Base-by-base conservation (phyloP, 148 eudicot genomes). In the Polygonum maritimum region DNA sequence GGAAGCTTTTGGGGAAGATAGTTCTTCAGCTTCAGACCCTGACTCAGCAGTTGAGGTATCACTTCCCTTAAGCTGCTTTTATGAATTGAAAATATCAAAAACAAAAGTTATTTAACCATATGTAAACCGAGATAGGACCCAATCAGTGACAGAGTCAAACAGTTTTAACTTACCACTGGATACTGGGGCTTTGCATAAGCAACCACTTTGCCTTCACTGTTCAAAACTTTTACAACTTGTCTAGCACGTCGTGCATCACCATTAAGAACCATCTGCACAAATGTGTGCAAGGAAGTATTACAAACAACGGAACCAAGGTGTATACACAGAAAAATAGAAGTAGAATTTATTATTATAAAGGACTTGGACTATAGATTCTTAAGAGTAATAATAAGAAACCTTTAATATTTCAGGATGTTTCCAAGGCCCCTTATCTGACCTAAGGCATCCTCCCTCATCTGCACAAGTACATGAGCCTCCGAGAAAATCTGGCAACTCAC, bases 11-110 rank as follows among this genome's bases (percentile, higher is more conserved):
- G 98, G 97, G 3, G 97, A 90, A 78, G 90, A 87, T 75, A 94
- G 86, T 83, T 94, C 98, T 88, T 94, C 98, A 69, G 96, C 97
- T 86, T 94, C 98, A 81, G 98, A 94, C 62, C 98, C 98, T 22
- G 98, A 94, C 78, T 94, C 98, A 4, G 92, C 97, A 58, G 98
- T 88, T 70, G 98, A 94, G 8, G 98, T 89, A 62, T 94, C 97
- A 76, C 93, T 90, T 57, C 94, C 87, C 87, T 86, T 92, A 21
- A 92, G 74, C 96, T 94, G 94, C 74, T 75, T 60, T 74, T 63
- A 74, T 16, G 75, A 47, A 19, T 74, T 13, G 74, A 80, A 14
- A 57, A 41, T 12, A 58, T 52, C 21, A 74, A 16, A 40, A 16
- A 19, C 47, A 39, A 7, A 69, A 36, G 15, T 35, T 41, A 7